Base-by-base conservation (phyloP, 2,329 filamentous ascomycete genomes). In the Hymenoscyphus fraxineus region DNA sequence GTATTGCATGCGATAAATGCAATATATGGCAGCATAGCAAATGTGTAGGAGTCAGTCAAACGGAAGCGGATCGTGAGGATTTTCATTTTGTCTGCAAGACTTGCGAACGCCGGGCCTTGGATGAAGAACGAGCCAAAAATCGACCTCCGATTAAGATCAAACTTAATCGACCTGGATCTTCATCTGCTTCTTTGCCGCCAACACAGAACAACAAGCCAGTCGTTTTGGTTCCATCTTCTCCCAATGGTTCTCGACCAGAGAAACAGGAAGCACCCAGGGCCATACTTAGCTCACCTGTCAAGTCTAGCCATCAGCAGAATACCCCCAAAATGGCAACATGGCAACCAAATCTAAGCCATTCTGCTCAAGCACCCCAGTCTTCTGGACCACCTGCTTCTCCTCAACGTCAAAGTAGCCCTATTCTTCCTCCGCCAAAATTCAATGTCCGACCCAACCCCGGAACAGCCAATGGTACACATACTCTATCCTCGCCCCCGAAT, bases 1-100 rank as follows among this genome's bases (percentile, higher is more conserved):
- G 93, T 75, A 88, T 99, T 68, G 91, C 93, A 35, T 99, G 95
- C 78, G 95, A 99, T 74, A 88, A 83, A 70, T 99, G 95, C 80
- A 96, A 89, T 74, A 89, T 96, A 58, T 99, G 95, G 95, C 94
- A 98, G 76, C 95, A 99, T 75, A 96, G 93, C 81, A 92, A 90
- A 72, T 99, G 95, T 74, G 85, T 97, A 65, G 89, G 88, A 51
- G 90, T 98, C 68, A 84, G 85, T 57, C 85, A 96, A 71, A 80
- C 84, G 65, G 90, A 93, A 67, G 93, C 93, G 0, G 94, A 97
- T 68, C 83, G 88, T 58, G 87, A 92, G 1, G 91, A 96, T 69
- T 98, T 98, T 73, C 88, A 91, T 66, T 97, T 97, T 73, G 77
- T 97, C 68, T 98, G 94, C 78, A 80, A 80, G 40, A 87, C 89